A percentile compares a stretch with the other conserved stretches of the same genome.
phyloP scores from a whole-genome alignment of 306 rosid species.

The Trifolium dubium region DNA sequence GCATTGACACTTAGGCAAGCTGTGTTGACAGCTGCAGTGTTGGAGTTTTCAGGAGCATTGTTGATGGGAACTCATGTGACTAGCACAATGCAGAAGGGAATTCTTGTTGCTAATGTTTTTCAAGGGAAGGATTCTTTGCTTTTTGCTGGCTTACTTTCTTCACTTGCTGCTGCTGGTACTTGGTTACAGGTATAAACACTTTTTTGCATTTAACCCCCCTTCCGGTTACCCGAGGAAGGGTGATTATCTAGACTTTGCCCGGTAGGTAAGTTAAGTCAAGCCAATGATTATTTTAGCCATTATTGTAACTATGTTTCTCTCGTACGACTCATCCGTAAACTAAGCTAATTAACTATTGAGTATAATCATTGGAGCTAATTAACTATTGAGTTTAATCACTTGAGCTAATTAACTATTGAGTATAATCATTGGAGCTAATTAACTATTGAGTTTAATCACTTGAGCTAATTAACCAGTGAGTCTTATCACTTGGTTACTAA shows the following conservation, averaged over 20 bases:
- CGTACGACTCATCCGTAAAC: background rate
- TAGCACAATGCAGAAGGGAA: constrained; percentile 95
- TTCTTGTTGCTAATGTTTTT: constrained; percentile 75
- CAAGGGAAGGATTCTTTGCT: constrained; percentile 76
- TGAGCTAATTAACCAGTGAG: too few species aligned
- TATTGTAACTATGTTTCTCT: background rate
- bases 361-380: too few species aligned
- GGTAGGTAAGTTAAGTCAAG: background rate
- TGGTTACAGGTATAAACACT: constrained; percentile 87
- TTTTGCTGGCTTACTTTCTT: constrained; percentile 85
- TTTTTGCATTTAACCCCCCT: too few species aligned
- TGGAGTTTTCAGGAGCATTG: constrained; percentile 90
- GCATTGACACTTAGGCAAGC: constrained; percentile 89
- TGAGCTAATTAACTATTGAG: background rate
- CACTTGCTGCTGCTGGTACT: constrained; percentile 99
- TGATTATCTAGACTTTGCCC: too few species aligned
- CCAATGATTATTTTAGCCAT: background rate
- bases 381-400: too few species aligned
- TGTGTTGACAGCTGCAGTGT: constrained; percentile 77
- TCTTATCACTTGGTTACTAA: too few species aligned
- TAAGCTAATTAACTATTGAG: background rate
- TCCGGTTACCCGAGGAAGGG: too few species aligned
- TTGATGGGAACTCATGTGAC: constrained; percentile 91
- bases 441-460: background rate
- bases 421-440: background rate